Percentiles rank a stretch among this genome's conserved stretches.
These are phyloP conservation scores for Lipomyces oligophaga DNA, from an alignment of 805 yeast genomes.

Conservation along the genomic window DNA sequence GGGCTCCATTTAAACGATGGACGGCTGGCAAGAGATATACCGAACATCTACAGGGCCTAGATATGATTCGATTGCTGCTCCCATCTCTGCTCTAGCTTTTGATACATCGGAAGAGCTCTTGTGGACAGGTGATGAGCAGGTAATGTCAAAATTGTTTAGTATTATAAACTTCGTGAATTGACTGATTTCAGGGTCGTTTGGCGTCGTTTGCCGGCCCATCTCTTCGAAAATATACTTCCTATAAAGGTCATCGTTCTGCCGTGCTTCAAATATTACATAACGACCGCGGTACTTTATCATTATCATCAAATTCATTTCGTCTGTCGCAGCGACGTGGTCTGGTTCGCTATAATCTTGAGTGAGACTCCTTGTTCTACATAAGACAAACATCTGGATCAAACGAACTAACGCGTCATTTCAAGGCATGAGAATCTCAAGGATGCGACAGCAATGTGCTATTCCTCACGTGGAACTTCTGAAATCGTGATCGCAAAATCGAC, in stretches of 20 bases:
- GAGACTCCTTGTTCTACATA: neutral
- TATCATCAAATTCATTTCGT: slow-evolving; percentile 51
- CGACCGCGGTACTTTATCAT: slow-evolving; percentile 55
- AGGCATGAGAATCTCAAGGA: slow-evolving; percentile 21
- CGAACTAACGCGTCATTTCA: neutral
- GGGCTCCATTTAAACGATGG: too few relatives aligned
- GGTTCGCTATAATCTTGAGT: slow-evolving; percentile 36
- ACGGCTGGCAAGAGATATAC: slow-evolving; percentile 29
- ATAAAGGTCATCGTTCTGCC: slow-evolving; percentile 49
- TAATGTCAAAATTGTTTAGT: slow-evolving; percentile 39
- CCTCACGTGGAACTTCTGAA: slow-evolving; percentile 35
- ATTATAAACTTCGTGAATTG: neutral
- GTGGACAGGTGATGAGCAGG: slow-evolving; percentile 74
- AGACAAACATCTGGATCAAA: too few relatives aligned
- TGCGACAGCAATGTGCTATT: slow-evolving; percentile 32
- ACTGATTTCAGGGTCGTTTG: slow-evolving; percentile 37
- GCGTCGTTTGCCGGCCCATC: slow-evolving; percentile 46
- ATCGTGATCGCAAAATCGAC: slow-evolving; percentile 37
- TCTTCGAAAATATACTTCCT: slow-evolving; percentile 55
- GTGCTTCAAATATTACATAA: slow-evolving; percentile 53
- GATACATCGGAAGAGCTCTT: slow-evolving; percentile 71
- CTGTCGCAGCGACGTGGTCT: slow-evolving; percentile 59
- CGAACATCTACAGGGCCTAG: slow-evolving; percentile 15
- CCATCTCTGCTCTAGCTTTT: slow-evolving; percentile 44
- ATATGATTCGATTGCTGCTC: slow-evolving; percentile 17